phyloP scores from a whole-genome alignment of 768 basidiomycete species.

The Thelephora ganbajun region DNA sequence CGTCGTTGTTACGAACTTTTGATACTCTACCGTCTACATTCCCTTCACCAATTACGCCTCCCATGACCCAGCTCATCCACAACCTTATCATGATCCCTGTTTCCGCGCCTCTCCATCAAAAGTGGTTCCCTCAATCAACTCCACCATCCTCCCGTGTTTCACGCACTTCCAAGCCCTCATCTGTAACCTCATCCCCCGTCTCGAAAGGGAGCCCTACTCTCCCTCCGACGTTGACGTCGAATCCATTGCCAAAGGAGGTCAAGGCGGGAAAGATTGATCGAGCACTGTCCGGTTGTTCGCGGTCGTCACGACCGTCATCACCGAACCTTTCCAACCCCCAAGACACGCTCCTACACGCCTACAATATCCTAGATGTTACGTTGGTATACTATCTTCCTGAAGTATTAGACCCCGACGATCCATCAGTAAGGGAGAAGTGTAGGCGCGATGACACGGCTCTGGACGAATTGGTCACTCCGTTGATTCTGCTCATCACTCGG shows the following conservation, averaged over 20 bases:
- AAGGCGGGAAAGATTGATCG: slow-evolving; percentile 31
- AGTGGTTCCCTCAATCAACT: slow-evolving; percentile 45
- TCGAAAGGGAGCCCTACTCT: slow-evolving; percentile 8
- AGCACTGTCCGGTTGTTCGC: slow-evolving; percentile 26
- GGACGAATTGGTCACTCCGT: slow-evolving; percentile 68
- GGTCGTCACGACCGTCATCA: slow-evolving; percentile 9
- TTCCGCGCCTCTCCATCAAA: slow-evolving; percentile 32
- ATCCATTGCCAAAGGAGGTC: slow-evolving; percentile 10
- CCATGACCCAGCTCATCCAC: slow-evolving; percentile 72
- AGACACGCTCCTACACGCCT: slow-evolving; percentile 50
- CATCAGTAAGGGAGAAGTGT: slow-evolving; percentile 36
- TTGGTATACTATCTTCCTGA: slow-evolving; percentile 55
- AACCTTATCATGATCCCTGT: slow-evolving; percentile 70
- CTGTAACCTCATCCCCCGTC: slow-evolving; percentile 23
- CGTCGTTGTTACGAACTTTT: slow-evolving; percentile 59
- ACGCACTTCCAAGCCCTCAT: slow-evolving; percentile 15
- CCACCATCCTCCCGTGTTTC: slow-evolving; percentile 16
- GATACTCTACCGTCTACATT: slow-evolving; percentile 47
- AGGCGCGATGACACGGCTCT: slow-evolving; percentile 43
- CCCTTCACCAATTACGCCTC: slow-evolving; percentile 50
- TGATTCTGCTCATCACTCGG: slow-evolving; percentile 62
- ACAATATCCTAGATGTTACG: slow-evolving; percentile 50
- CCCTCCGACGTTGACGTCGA: slow-evolving; percentile 10
- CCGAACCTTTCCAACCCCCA: slow-evolving; percentile 26
- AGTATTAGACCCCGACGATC: slow-evolving; percentile 47